Evolutionary conservation across 2,329 filamentous ascomycete genomes (phyloP).

Genomic region (Blastomyces emzantsi): DNA sequence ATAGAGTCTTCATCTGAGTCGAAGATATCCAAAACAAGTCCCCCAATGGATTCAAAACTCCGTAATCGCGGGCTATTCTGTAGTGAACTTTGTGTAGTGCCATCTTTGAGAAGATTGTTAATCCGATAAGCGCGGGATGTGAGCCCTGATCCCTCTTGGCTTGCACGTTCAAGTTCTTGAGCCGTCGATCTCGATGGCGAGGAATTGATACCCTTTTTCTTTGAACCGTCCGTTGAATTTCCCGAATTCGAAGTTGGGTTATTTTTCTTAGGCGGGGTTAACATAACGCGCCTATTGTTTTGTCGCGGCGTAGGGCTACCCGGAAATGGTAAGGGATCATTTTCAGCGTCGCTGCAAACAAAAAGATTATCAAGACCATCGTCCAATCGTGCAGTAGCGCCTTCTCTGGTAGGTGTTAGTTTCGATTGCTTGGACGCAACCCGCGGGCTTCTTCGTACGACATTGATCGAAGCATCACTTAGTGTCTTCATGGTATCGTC

Average conservation of each 20-base stretch:
- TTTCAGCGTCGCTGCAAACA: slow-evolving; percentile 44
- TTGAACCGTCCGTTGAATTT: slow-evolving; percentile 17
- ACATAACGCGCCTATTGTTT: slow-evolving; percentile 44
- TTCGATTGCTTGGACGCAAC: slow-evolving; percentile 30
- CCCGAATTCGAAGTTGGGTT: neutral
- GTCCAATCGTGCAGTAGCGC: slow-evolving; percentile 37
- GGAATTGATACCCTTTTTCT: slow-evolving; percentile 17
- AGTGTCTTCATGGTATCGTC: slow-evolving; percentile 31
- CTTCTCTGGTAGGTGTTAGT: slow-evolving; percentile 49
- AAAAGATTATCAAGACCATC: slow-evolving; percentile 59
- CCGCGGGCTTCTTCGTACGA: slow-evolving; percentile 41
- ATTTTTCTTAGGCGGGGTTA: slow-evolving; percentile 26
- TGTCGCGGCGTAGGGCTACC: slow-evolving; percentile 45
- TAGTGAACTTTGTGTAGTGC: slow-evolving; percentile 18
- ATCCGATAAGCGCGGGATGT: slow-evolving; percentile 21
- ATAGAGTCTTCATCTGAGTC: slow-evolving; percentile 23
- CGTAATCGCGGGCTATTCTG: slow-evolving; percentile 21
- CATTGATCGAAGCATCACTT: slow-evolving; percentile 35
- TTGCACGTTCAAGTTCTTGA: slow-evolving; percentile 28
- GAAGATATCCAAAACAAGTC: slow-evolving; percentile 33
- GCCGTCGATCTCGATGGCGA: slow-evolving; percentile 27
- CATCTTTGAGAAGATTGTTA: slow-evolving; percentile 20
- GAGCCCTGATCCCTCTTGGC: slow-evolving; percentile 18
- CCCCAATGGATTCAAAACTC: slow-evolving; percentile 26
- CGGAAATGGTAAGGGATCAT: slow-evolving; percentile 46